phyloP scores from a whole-genome alignment of 2,329 filamentous ascomycete genomes.

The Lecanosticta acicola region DNA sequence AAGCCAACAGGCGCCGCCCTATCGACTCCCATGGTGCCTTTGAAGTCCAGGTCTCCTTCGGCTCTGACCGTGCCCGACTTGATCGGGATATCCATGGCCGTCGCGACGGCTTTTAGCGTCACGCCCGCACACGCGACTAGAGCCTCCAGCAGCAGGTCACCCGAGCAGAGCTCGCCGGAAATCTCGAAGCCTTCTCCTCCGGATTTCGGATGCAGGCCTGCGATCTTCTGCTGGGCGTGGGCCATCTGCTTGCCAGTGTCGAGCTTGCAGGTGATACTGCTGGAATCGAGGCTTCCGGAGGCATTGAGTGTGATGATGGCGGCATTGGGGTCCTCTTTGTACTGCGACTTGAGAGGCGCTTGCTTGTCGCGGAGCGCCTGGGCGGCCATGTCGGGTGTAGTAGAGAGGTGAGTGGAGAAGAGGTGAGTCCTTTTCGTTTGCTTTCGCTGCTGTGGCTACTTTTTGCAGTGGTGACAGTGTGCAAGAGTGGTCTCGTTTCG shows the following conservation, averaged over 20 bases:
- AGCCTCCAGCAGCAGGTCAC: slow-evolving; percentile 48
- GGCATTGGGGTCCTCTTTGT: slow-evolving; percentile 40
- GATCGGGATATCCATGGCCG: slow-evolving; percentile 43
- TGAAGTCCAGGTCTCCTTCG: slow-evolving; percentile 47
- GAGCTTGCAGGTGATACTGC: slow-evolving; percentile 45
- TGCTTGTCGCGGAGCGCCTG: slow-evolving; percentile 45
- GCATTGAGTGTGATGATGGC: slow-evolving; percentile 45
- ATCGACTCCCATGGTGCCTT: slow-evolving; percentile 47
- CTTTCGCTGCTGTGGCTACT: too few species aligned
- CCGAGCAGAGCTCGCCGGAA: slow-evolving; percentile 46
- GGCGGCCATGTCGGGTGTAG: slow-evolving; percentile 15
- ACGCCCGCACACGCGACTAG: slow-evolving; percentile 48
- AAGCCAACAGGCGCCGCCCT: slow-evolving; percentile 44
- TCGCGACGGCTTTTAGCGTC: slow-evolving; percentile 48
- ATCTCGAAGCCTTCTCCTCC: slow-evolving; percentile 41
- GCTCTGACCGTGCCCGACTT: slow-evolving; percentile 39
- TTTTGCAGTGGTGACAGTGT: too few species aligned
- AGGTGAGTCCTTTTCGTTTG: too few species aligned
- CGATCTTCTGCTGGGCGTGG: slow-evolving; percentile 39
- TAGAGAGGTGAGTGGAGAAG: too few species aligned
- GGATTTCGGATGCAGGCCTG: slow-evolving; percentile 45
- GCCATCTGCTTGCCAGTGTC: slow-evolving; percentile 38
- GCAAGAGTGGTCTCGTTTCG: too few species aligned
- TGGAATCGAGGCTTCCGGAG: slow-evolving; percentile 40
- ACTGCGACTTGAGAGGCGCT: slow-evolving; percentile 45